phyloP scores from a whole-genome alignment of 441 rosid species.

The Flueggea neowawraea region DNA sequence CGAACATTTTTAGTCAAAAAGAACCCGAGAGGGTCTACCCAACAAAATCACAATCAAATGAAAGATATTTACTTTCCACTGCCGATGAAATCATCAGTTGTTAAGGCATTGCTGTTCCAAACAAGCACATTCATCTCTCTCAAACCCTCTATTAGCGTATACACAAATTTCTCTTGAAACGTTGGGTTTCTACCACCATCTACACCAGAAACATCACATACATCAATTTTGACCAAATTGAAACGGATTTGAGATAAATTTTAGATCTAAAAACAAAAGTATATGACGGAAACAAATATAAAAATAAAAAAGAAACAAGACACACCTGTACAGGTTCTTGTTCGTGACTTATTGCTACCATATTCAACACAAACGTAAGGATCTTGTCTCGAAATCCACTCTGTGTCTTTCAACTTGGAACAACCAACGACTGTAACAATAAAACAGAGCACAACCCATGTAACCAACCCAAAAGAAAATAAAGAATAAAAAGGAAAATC shows the following conservation, averaged over 20 bases:
- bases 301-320: not conserved
- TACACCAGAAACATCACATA: slow-evolving; percentile 7
- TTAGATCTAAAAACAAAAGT: not conserved
- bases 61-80: slow-evolving; percentile 64
- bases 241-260: not conserved
- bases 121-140: slow-evolving; percentile 60
- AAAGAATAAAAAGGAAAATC: not conserved
- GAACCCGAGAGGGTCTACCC: not conserved
- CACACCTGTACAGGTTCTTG: slow-evolving; percentile 81
- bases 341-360: slow-evolving; percentile 56
- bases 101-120: slow-evolving; percentile 86
- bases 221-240: not conserved
- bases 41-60: not conserved
- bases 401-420: slow-evolving; percentile 81
- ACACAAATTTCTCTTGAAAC: slow-evolving; percentile 87
- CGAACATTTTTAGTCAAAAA: not conserved
- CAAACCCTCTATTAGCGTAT: slow-evolving; percentile 76
- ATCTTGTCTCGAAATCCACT: slow-evolving; percentile 92
- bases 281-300: not conserved
- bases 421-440: slow-evolving; percentile 68
- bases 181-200: slow-evolving; percentile 87
- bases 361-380: slow-evolving; percentile 83
- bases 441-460: not conserved
- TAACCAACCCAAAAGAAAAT: not conserved
- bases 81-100: slow-evolving; percentile 77